Conservation (phyloP, 176 grass and related monocot species). For the Musa beccarii region DNA sequence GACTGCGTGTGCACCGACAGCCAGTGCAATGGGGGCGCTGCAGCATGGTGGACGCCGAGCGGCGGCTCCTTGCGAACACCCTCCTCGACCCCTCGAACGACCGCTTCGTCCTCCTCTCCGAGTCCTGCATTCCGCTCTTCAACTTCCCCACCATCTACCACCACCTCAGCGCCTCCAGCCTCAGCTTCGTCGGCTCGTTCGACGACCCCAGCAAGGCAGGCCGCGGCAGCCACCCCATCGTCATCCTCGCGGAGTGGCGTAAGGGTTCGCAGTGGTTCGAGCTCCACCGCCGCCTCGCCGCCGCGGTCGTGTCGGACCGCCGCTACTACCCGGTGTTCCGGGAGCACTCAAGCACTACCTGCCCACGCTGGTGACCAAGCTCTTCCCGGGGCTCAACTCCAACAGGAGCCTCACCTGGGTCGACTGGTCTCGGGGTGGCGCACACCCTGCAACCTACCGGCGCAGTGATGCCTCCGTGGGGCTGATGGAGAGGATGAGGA, state of each 20-base stretch:
- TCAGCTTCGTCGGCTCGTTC: slow-evolving; percentile 37
- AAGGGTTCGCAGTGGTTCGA: slow-evolving; percentile 48
- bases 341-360: slow-evolving; percentile 31
- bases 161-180: slow-evolving; percentile 12
- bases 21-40: slow-evolving; percentile 19
- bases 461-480: slow-evolving; percentile 8
- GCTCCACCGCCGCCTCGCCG: slow-evolving; percentile 20
- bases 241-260: slow-evolving; percentile 30
- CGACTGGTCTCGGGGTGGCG: slow-evolving; percentile 18
- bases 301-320: slow-evolving; percentile 15
- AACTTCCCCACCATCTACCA: slow-evolving; percentile 19
- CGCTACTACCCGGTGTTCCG: slow-evolving; percentile 25
- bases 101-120: slow-evolving; percentile 29
- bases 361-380: slow-evolving; percentile 27
- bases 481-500: slow-evolving; percentile 18
- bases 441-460: slow-evolving; percentile 21
- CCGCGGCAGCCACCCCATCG: slow-evolving; percentile 18
- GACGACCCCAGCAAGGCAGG: slow-evolving; percentile 22
- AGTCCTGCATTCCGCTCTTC: slow-evolving; percentile 39
- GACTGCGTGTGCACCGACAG: neutral
- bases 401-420: slow-evolving; percentile 33
- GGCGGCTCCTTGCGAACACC: slow-evolving; percentile 28
- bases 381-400: slow-evolving; percentile 4
- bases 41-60: slow-evolving; percentile 36
- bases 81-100: slow-evolving; percentile 30